These are phyloP conservation scores for Fusarium sp. DNA, from an alignment of 2,329 filamentous ascomycete species.

Conservation along the genomic window DNA sequence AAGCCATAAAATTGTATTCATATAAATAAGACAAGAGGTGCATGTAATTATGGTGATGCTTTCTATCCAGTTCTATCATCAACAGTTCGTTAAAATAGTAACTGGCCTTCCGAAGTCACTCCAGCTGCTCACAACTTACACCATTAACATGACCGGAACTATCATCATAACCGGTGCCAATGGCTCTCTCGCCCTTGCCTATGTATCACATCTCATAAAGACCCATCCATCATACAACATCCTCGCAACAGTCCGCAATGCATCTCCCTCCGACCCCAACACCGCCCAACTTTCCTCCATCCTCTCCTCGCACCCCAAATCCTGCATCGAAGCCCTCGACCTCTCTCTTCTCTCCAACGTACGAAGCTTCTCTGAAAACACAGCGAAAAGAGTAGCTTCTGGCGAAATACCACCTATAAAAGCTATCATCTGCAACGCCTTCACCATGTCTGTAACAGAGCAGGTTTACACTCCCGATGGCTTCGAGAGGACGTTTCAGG, in stretches of 20 bases:
- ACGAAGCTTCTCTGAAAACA: slow-evolving; percentile 7
- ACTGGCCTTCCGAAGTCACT: too few species aligned
- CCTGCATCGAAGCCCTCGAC: slow-evolving; percentile 27
- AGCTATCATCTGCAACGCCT: slow-evolving; percentile 38
- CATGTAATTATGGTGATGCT: not conserved
- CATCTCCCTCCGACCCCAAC: slow-evolving; percentile 44
- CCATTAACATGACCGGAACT: slow-evolving; percentile 44
- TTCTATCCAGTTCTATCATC: too few species aligned
- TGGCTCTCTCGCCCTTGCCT: slow-evolving; percentile 44
- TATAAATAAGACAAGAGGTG: not conserved
- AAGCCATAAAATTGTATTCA: not conserved
- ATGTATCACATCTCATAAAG: slow-evolving; percentile 20
- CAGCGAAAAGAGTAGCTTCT: not conserved
- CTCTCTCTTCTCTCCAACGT: slow-evolving; percentile 15
- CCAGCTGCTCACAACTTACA: not conserved
- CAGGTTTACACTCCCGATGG: slow-evolving; percentile 26
- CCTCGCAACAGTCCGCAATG: slow-evolving; percentile 49
- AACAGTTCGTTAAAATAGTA: too few species aligned
- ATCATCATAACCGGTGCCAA: slow-evolving; percentile 53
- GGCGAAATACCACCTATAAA: slow-evolving; percentile 23
- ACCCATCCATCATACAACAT: slow-evolving; percentile 39
- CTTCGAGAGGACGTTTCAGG: slow-evolving; percentile 32
- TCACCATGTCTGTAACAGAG: slow-evolving; percentile 22
- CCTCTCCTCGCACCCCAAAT: slow-evolving; percentile 6
- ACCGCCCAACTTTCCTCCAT: slow-evolving; percentile 42